Evolutionary conservation across 257 asterid species (phyloP), one percentile per base, ranked within the genome.

Genomic region (Nicotiana paniculata): DNA sequence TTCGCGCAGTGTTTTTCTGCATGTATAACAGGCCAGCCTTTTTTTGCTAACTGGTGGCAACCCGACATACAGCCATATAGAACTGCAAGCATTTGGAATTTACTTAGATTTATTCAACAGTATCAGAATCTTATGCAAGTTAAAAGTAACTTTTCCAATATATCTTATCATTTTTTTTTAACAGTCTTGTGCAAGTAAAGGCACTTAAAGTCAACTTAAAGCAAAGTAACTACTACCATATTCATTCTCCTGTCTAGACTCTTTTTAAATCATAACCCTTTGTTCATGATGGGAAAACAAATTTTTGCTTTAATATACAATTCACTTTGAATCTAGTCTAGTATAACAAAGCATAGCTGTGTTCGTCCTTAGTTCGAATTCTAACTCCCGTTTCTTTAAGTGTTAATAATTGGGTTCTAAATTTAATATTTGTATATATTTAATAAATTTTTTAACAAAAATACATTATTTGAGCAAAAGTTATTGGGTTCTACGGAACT

Each of bases 21-120:
- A 28, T 28, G 30, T 28, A 28, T 28, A 28, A 28, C 1, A 28
- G 1, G 30, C 30, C 30, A 28, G 30, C 1, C 30, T 28, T 28
- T 28, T 28, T 28, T 28, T 28, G 30, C 30, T 28, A 28, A 28
- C 30, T 84, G 83, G 97, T 93, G 37, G 95, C 96, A 85, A 89
- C 98, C 39, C 98, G 95, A 74, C 97, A 91, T 51, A 96, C 86
- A 57, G 83, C 91, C 35, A 91, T 78, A 86, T 96, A 93, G 82
- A 95, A 91, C 97, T 93, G 91, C 89, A 90, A 86, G 58, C 55
- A 61, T 39, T 79, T 67, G 54, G 54, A 18, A 39, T 32, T 43
- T 35, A 55, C 46, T 57, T 35, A 30, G 28, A 51, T 75, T 26
- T 75, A 26, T 51, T 51, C 28, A 75, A 62, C 9, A 51, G 10